These are phyloP conservation scores for Chlamydomonas reinhardtii DNA, from an alignment of 163 green algal species.

Conservation along the genomic window DNA sequence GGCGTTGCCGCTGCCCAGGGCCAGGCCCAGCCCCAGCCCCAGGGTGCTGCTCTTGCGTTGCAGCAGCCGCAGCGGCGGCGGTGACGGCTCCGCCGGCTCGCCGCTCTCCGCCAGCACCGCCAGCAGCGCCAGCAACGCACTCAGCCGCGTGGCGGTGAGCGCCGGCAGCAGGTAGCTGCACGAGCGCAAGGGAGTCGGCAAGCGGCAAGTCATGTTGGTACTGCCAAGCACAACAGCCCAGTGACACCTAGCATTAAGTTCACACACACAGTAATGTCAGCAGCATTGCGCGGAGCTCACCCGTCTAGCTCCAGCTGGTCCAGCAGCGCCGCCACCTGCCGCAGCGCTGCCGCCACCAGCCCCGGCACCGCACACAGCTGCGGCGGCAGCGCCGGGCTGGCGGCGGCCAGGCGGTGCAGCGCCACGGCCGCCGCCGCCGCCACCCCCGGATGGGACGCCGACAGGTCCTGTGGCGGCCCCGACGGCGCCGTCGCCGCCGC, in stretches of 20 bases:
- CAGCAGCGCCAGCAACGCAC: constrained; percentile 6
- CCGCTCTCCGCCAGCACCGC: not conserved
- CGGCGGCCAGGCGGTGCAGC: constrained; percentile 2
- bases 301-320: constrained; percentile 17
- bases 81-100: not conserved
- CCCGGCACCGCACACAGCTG: constrained; percentile 7
- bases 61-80: not conserved
- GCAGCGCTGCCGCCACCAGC: not conserved
- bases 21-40: not conserved
- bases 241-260: too few relatives aligned
- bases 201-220: too few relatives aligned
- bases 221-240: too few relatives aligned
- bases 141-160: constrained; percentile 16
- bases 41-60: not conserved
- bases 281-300: not conserved
- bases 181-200: too few relatives aligned
- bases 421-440: constrained; percentile 20
- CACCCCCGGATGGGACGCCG: constrained; percentile 1
- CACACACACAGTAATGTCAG: too few relatives aligned
- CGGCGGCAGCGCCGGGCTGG: not conserved
- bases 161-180: constrained; percentile 24
- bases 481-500: not conserved
- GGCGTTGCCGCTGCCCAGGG: not conserved
- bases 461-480: not conserved
- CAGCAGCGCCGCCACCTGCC: constrained; percentile 19